Percentiles rank a stretch among this genome's conserved stretches.
Conservation (phyloP, 2,329 filamentous ascomycete species). For the Pseudogymnoascus sp. region DNA sequence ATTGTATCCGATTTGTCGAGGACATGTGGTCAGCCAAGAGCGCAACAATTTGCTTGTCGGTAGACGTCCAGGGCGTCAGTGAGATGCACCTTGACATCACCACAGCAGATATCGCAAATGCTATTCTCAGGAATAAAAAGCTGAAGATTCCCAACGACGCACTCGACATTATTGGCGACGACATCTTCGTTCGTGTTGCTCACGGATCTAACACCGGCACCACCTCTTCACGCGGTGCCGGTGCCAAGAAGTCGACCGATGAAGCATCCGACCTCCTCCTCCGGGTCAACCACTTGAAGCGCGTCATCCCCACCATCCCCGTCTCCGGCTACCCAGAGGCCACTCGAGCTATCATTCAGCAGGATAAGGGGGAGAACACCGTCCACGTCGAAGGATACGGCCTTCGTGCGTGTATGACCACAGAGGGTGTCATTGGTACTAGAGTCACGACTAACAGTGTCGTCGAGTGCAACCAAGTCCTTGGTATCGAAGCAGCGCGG, state of each 20-base stretch:
- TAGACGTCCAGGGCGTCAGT: constrained; percentile 71
- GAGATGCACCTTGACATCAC: constrained; percentile 76
- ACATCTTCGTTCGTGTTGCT: constrained; percentile 66
- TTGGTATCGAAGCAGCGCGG: constrained; percentile 92
- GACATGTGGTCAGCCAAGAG: constrained; percentile 77
- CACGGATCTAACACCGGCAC: constrained; percentile 43
- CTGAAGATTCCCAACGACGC: constrained; percentile 66
- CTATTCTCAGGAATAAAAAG: constrained; percentile 75
- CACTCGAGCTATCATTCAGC: constrained; percentile 80
- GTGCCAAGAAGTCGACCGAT: constrained; percentile 29
- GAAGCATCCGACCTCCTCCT: constrained; percentile 61
- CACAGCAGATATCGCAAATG: constrained; percentile 62
- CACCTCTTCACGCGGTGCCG: constrained; percentile 14
- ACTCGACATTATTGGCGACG: constrained; percentile 51
- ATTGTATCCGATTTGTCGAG: constrained; percentile 73
- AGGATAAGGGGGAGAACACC: constrained; percentile 57
- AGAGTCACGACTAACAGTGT: constrained; percentile 74
- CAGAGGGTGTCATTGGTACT: constrained; percentile 77
- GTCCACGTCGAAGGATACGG: constrained; percentile 95
- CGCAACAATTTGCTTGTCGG: constrained; percentile 69
- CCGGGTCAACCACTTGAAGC: constrained; percentile 77
- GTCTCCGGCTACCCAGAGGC: constrained; percentile 87
- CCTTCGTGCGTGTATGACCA: constrained; percentile 81
- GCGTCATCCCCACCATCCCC: constrained; percentile 70
- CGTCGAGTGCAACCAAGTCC: constrained; percentile 77